phyloP scores from a whole-genome alignment of 2,329 filamentous ascomycete species.

The Penicillium polonicum region DNA sequence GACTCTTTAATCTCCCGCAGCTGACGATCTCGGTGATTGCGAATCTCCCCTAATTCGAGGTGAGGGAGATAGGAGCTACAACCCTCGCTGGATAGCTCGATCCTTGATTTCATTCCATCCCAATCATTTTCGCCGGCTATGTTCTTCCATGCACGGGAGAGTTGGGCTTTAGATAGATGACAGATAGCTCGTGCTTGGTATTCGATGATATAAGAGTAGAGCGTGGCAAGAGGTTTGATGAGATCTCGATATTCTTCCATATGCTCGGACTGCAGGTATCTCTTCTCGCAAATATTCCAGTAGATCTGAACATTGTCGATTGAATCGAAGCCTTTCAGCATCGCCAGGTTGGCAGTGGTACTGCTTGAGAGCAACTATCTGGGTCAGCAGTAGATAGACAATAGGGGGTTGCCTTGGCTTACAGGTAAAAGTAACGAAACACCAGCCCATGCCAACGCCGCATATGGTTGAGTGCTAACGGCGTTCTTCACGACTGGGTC shows the following conservation, averaged over 20 bases:
- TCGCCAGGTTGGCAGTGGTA: background rate
- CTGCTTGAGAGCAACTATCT: background rate
- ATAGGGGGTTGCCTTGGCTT: background rate
- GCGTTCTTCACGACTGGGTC: background rate
- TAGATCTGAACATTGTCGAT: background rate
- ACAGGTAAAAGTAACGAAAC: background rate
- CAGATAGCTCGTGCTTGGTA: constrained; percentile 13
- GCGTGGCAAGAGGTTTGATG: constrained; percentile 8
- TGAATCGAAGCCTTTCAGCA: background rate
- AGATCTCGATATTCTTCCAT: background rate
- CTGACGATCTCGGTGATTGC: background rate
- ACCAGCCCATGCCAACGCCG: background rate
- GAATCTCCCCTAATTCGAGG: background rate
- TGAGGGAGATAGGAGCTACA: background rate
- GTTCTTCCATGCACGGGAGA: constrained; percentile 15
- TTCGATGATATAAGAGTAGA: constrained; percentile 25
- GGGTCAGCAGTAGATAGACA: background rate
- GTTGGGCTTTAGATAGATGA: constrained; percentile 3
- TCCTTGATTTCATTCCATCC: background rate
- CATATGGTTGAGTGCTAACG: background rate
- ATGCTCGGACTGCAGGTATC: background rate
- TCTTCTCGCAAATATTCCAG: background rate
- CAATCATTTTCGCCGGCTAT: constrained; percentile 7
- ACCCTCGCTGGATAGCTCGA: background rate
- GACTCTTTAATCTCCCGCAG: background rate